Conservation (phyloP, 1,284 basidiomycete species). For the Tylopilus sp. region DNA sequence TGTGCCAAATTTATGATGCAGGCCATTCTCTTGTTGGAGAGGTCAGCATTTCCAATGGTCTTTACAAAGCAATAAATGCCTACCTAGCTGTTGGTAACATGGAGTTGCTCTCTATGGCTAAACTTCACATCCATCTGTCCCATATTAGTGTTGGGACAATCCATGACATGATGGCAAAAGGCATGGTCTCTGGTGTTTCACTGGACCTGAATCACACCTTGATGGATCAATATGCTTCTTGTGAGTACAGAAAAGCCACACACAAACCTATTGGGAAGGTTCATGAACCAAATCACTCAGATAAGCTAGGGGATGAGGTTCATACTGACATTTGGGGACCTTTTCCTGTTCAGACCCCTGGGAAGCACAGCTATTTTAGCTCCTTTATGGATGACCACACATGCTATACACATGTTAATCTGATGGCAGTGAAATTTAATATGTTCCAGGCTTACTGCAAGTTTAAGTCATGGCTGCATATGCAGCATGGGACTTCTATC, state of each 20-base stretch:
- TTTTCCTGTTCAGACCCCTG: background rate
- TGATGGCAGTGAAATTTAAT: background rate
- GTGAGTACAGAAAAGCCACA: background rate
- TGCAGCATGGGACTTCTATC: no score
- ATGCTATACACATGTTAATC: background rate
- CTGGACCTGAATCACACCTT: background rate
- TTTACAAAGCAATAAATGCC: no score
- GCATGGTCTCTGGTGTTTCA: background rate
- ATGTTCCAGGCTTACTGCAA: background rate
- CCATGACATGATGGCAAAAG: background rate
- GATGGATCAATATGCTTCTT: background rate
- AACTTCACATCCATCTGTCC: background rate
- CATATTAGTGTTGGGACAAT: background rate
- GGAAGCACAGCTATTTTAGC: background rate
- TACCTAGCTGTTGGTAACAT: background rate
- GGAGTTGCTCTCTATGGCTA: background rate
- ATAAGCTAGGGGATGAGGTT: no score
- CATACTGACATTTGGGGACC: background rate
- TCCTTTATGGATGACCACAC: background rate
- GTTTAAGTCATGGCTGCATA: no score
- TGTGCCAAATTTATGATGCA: background rate
- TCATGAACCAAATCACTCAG: background rate
- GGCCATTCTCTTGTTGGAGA: background rate
- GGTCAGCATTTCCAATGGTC: background rate
- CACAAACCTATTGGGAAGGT: background rate